Evolutionary conservation across 495 filamentous ascomycete genomes (phyloP).

Genomic region (Hypoxylon fuscum): DNA sequence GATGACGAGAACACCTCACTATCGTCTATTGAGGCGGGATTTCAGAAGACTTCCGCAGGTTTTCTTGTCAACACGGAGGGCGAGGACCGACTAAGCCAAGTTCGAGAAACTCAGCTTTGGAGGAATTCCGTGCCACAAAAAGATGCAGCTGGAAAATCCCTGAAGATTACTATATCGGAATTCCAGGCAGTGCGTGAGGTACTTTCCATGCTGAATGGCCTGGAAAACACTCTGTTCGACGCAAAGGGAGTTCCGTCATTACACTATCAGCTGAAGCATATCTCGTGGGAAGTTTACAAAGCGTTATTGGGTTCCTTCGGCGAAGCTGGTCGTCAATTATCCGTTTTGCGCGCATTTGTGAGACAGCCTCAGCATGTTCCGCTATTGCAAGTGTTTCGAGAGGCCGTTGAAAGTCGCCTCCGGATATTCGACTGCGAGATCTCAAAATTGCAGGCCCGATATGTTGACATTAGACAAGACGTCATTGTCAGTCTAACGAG

Average conservation of each 20-base stretch:
- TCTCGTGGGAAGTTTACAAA: conserved; percentile 54
- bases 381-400: conserved; percentile 61
- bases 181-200: conserved; percentile 78
- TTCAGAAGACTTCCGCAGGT: conserved; percentile 49
- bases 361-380: conserved; percentile 50
- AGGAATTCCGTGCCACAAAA: conserved; percentile 46
- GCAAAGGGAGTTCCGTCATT: conserved; percentile 45
- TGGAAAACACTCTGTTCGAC: conserved; percentile 78
- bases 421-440: conserved; percentile 55
- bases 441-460: conserved; percentile 54
- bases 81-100: conserved; percentile 54
- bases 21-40: conserved; percentile 52
- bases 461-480: conserved; percentile 54
- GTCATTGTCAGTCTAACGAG: conserved; percentile 66
- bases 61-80: conserved; percentile 48
- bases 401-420: conserved; percentile 53
- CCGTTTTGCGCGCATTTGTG: conserved; percentile 47
- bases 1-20: conserved; percentile 50
- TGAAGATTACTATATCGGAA: conserved; percentile 69
- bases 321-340: conserved; percentile 51
- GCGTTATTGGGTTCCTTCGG: conserved; percentile 52
- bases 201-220: conserved; percentile 83
- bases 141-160: conserved; percentile 44
- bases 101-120: conserved; percentile 74
- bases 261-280: conserved; percentile 47